Base-by-base conservation (phyloP, 169 alveolate genomes). In the Babesia sp. region DNA sequence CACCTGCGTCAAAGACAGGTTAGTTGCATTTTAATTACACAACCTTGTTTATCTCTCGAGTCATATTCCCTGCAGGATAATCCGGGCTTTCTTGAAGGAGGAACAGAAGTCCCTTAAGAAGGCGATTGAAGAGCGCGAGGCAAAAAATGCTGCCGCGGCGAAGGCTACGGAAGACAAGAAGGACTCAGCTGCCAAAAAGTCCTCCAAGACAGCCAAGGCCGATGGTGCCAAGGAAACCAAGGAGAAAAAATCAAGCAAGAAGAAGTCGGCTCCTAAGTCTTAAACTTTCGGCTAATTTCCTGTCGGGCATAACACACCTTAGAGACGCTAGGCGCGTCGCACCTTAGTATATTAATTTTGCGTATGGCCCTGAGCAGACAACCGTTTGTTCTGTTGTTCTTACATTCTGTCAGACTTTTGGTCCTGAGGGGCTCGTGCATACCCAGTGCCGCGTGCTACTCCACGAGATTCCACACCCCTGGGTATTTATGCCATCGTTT, bases 71-170 rank as follows among this genome's bases (percentile, higher is more conserved):
- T 28, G 18, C 67, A 78, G 98, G 67, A 93, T 94, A 34, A 90
- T 93, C 64, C 88, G 98, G 74, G 97, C 98, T 39, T 94, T 94
- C 91, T 84, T 94, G 60, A 91, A 87, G 83, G 98, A 94, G 68
- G 98, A 94, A 61, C 96, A 93, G 61, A 94, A 89, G 86, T 79
- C 90, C 46, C 90, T 93, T 71, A 92, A 93, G 80, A 90, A 84
- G 76, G 92, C 90, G 18, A 72, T 88, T 45, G 81, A 84, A 70
- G 93, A 84, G 76, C 83, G 90, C 54, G 90, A 84, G 34, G 77
- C 75, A 66, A 84, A 79, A 46, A 61, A 64, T 56, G 71, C 86
- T 51, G 87, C 80, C 31, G 82, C 51, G 9, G 50, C 24, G 5
- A 66, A 66, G 68, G 46, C 34, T 34, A 34, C 39, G 33, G 82